Base-by-base conservation (phyloP, 805 yeast genomes). In the Priceomyces medius region DNA sequence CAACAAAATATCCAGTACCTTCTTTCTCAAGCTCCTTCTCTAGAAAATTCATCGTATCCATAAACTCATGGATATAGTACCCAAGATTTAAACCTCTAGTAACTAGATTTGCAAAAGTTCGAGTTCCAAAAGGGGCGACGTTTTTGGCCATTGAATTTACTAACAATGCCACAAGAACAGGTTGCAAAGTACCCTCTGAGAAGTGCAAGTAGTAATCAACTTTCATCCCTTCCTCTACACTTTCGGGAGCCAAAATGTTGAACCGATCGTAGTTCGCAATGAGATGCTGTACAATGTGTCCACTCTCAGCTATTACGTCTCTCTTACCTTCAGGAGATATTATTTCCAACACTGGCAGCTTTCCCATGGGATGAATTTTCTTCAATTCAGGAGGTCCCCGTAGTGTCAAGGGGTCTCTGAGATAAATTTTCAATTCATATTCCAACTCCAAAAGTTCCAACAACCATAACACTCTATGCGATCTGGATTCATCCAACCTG, bases 101-200 rank as follows among this genome's bases (percentile, higher is more conserved):
- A 12, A 68, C 46, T 3, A n/a, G 3, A 3, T 49, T 46, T 16
- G 58, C 64, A 20, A 66, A 43, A 26, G 41, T 46, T 21, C 46
- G 44, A 9, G 48, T 40, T 3, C 60, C 61, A 38, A 49, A 61
- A 7, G 71, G 73, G 3, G 69, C 62, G 20, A 33, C 43, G 18
- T 45, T 12, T 12, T 41, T 45, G 2, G 73, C 71, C 19, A 53
- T 36, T 14, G 39, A 19, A 21, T 56, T 51, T 20, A 68, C 59
- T 13, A 68, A 52, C 38, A 64, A 51, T 3, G 65, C 46, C 23
- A 68, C 64, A 40, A 76, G 55, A 7, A 68, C 60, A 4, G 79
- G 78, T 55, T 77, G 81, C 13, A 84, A 55, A 17, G 85, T 71
- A 1, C 81, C 85, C 58, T 85, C 91, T n/a, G 76, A 56, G 49